Base-by-base conservation (phyloP, 108 stramenopile species). In the Thalassiosira profunda region DNA sequence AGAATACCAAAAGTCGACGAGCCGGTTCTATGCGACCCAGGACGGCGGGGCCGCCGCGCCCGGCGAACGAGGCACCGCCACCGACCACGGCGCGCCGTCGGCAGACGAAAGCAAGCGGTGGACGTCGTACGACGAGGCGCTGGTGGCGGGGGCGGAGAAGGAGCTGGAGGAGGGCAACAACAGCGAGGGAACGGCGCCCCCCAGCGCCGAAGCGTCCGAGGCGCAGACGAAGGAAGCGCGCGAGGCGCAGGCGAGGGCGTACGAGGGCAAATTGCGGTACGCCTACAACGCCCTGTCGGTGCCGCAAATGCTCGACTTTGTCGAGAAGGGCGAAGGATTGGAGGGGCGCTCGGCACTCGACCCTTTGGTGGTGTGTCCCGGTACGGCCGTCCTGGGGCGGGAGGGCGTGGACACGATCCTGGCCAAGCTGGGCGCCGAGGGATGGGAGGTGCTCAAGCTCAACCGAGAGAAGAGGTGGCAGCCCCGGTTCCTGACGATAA, bases 401-500 rank as follows among this genome's bases (percentile, higher is more conserved):
- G 58, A 79, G 44, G 69, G 51, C 34, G 49, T 86, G 62, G 82
- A 83, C 55, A 76, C 70, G 45, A 73, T 91, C 60, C 62, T 85
- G 17, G 78, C 59, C 21, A 74, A 65, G 28, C 46, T 89, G 31
- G 66, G 65, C 25, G 69, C 71, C 7, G 70, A 72, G 43, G 88
- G 88, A 4, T 72, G 89, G 11, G 85, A 89, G 40, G 91, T 92
- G 11, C 67, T 92, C 70, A 92, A 92, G 63, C 74, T 90, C 24
- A 88, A 88, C 53, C 72, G 83, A n/a, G 83, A 87, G 53, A 86
- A 83, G 20, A 84, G 90, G 57, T 92, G 91, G 91, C 91, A 92
- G 58, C 46, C 72, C 28, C 70, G 88, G 41, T 79, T 79, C 65
- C 80, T 92, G 9, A 90, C 88, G 14, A 81, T 90, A 34, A 89